phyloP scores from a whole-genome alignment of 306 rosid genomes.

The Dalbergia oliveri region DNA sequence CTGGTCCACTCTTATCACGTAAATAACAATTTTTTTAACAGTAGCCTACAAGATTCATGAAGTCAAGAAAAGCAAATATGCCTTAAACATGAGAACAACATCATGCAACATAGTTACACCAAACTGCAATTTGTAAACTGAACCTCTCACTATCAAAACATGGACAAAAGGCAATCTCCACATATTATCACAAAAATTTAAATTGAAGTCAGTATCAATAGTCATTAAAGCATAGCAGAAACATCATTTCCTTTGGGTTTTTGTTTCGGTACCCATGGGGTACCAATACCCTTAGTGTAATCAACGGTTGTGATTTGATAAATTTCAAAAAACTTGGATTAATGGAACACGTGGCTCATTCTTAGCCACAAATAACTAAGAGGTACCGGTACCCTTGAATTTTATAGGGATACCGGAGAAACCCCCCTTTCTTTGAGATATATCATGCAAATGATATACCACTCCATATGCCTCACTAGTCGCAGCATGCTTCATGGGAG shows the following conservation, averaged over 20 bases:
- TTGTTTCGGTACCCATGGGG: too few relatives aligned
- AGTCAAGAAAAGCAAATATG: slow-evolving; percentile 29
- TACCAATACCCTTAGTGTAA: too few relatives aligned
- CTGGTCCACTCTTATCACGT: slow-evolving; percentile 21
- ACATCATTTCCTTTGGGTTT: not conserved
- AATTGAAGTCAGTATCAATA: slow-evolving; percentile 2
- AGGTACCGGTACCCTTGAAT: too few relatives aligned
- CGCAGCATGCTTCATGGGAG: not conserved
- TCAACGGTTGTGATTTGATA: too few relatives aligned
- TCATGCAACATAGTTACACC: slow-evolving; percentile 2
- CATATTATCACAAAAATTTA: not conserved
- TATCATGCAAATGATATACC: slow-evolving; percentile 19
- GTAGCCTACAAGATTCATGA: slow-evolving; percentile 21
- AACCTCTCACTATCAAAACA: slow-evolving; percentile 12
- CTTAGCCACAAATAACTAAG: too few relatives aligned
- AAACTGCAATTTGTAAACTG: slow-evolving; percentile 3
- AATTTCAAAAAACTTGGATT: too few relatives aligned
- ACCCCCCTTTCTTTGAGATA: not conserved
- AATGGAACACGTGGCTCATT: too few relatives aligned
- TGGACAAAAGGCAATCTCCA: slow-evolving; percentile 9
- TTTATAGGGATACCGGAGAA: too few relatives aligned
- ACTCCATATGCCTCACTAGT: slow-evolving; percentile 23
- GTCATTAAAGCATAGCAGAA: slow-evolving; percentile 23
- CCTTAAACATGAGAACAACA: slow-evolving; percentile 33
- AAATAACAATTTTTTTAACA: not conserved